Percentiles rank a stretch among this genome's conserved stretches.
Conservation (phyloP, 345 rosid species). For the Aethionema arabicum region DNA sequence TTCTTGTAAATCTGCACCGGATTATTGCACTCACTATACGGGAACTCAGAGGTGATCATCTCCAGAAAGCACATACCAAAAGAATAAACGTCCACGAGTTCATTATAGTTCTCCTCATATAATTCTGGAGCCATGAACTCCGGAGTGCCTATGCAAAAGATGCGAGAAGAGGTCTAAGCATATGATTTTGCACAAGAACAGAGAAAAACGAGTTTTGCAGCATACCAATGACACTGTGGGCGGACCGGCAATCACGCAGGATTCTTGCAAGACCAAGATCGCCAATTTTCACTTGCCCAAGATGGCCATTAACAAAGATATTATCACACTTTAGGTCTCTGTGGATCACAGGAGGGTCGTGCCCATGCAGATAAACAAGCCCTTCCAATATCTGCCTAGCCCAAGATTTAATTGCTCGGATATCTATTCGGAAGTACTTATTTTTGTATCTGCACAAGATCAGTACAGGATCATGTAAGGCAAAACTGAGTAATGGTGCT, state of each 20-base stretch:
- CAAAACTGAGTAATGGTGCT: neutral
- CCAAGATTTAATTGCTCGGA: constrained; percentile 63
- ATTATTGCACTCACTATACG: constrained; percentile 72
- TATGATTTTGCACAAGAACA: neutral
- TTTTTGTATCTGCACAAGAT: constrained; percentile 49
- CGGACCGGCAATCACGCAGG: constrained; percentile 48
- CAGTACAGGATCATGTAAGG: constrained; percentile 11
- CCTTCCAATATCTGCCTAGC: constrained; percentile 58
- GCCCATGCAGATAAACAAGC: constrained; percentile 57
- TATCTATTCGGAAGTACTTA: constrained; percentile 54
- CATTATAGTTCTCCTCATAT: constrained; percentile 78
- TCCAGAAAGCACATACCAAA: constrained; percentile 84
- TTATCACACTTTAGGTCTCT: constrained; percentile 69
- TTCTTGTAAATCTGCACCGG: constrained; percentile 79
- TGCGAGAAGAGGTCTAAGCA: constrained; percentile 18
- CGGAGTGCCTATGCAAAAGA: constrained; percentile 59
- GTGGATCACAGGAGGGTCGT: constrained; percentile 64
- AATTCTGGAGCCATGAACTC: constrained; percentile 92
- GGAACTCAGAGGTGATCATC: constrained; percentile 81
- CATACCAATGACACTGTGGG: constrained; percentile 60
- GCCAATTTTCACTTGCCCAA: constrained; percentile 69
- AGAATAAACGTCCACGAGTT: constrained; percentile 80
- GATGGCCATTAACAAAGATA: constrained; percentile 67
- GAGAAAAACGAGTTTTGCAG: constrained; percentile 13
- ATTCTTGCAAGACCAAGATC: constrained; percentile 70